Conservation (phyloP, 352 stramenopile species). For the Achlya hypogyna region DNA sequence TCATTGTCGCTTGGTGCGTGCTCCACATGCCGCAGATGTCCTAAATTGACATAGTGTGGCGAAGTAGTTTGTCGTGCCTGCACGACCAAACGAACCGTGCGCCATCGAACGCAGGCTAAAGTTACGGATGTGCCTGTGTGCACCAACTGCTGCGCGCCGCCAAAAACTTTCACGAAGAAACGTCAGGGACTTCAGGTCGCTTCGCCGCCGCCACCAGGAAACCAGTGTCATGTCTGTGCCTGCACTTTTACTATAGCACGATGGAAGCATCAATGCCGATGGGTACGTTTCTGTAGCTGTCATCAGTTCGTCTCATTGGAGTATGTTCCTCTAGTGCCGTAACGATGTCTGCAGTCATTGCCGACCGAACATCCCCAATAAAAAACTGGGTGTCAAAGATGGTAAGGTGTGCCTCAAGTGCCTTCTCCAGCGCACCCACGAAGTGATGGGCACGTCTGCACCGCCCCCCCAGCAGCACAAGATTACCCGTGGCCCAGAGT, state of each 20-base stretch:
- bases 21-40: neutral
- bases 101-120: neutral
- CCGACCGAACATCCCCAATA: neutral
- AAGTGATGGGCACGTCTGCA: neutral
- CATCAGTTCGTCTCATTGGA: neutral
- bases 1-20: neutral
- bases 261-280: constrained; percentile 83
- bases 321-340: constrained; percentile 39
- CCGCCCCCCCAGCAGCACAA: neutral
- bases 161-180: too few relatives aligned
- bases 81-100: neutral
- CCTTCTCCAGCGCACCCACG: neutral
- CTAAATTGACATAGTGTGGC: constrained; percentile 8
- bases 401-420: neutral
- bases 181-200: too few relatives aligned
- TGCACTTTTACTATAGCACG: constrained; percentile 80
- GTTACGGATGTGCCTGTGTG: neutral
- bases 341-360: constrained; percentile 82
- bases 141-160: neutral
- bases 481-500: neutral
- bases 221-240: constrained; percentile 73
- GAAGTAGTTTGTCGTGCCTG: constrained; percentile 16
- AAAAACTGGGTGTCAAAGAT: neutral
- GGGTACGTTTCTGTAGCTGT: constrained; percentile 29
- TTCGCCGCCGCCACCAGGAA: neutral